A percentile compares a stretch with the other conserved stretches of the same genome.
These are phyloP conservation scores for Colletotrichum tofieldiae DNA, from an alignment of 2,329 filamentous ascomycete genomes.

Conservation along the genomic window DNA sequence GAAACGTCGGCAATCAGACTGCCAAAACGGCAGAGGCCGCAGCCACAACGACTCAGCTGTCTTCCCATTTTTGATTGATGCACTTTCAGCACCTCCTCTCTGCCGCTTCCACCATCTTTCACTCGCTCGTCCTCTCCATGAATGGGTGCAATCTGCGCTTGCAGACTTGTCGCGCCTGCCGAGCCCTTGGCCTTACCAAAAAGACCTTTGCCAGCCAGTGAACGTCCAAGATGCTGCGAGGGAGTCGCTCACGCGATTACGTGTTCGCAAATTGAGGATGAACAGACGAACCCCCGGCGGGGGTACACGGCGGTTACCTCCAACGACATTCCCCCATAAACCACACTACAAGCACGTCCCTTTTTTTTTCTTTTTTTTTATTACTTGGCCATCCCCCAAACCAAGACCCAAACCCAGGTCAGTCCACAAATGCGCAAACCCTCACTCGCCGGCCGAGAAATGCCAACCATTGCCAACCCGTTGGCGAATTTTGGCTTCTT, in stretches of 20 bases:
- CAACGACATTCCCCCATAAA: background rate
- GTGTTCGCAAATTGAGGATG: conserved; percentile 25
- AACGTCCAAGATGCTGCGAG: conserved; percentile 8
- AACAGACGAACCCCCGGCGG: background rate
- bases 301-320: conserved; percentile 33
- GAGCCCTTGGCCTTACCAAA: conserved; percentile 36
- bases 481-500: conserved; percentile 36
- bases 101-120: background rate
- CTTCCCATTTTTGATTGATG: background rate
- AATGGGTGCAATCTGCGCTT: conserved; percentile 24
- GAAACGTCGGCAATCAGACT: background rate
- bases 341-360: background rate
- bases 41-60: background rate
- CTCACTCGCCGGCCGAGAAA: conserved; percentile 40
- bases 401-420: conserved; percentile 19
- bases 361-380: background rate
- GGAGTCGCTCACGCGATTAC: conserved; percentile 25
- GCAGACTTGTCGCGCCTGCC: conserved; percentile 31
- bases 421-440: conserved; percentile 25
- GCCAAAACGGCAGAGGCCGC: background rate
- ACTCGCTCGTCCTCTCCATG: background rate
- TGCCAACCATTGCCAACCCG: conserved; percentile 37
- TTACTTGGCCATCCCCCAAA: conserved; percentile 13
- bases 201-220: conserved; percentile 27
- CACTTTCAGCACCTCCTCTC: background rate